phyloP scores from a whole-genome alignment of 2,329 filamentous ascomycete species.

The Ciborinia camelliae region DNA sequence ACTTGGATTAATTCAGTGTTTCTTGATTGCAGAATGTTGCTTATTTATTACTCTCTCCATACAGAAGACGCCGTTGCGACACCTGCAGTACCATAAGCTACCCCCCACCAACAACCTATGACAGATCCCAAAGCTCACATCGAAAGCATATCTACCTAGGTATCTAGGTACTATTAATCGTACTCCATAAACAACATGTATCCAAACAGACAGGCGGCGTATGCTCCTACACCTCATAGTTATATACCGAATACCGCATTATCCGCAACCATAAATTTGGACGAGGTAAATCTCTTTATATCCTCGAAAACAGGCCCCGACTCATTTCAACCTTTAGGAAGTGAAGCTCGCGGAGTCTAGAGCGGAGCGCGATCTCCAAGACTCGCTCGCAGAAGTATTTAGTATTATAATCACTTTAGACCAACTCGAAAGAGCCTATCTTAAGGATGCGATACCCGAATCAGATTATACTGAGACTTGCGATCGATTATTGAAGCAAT shows the following conservation, averaged over 20 bases:
- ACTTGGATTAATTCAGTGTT: neutral
- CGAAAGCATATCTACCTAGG: no score
- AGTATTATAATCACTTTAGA: slow-evolving; percentile 96
- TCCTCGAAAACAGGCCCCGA: neutral
- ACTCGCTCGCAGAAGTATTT: slow-evolving; percentile 95
- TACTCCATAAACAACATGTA: slow-evolving; percentile 32
- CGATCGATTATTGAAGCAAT: slow-evolving; percentile 89
- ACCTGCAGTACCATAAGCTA: no score
- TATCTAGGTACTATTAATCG: no score
- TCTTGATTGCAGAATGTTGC: neutral
- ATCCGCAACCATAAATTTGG: slow-evolving; percentile 86
- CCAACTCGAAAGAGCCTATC: slow-evolving; percentile 91
- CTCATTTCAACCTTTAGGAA: slow-evolving; percentile 55
- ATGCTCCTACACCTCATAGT: slow-evolving; percentile 49
- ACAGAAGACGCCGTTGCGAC: neutral
- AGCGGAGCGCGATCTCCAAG: slow-evolving; percentile 87
- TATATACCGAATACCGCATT: slow-evolving; percentile 83
- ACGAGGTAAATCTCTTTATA: slow-evolving; percentile 61
- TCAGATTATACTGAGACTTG: slow-evolving; percentile 95
- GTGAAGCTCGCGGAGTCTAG: slow-evolving; percentile 85
- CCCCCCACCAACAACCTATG: slow-evolving; percentile 8
- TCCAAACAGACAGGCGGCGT: slow-evolving; percentile 36
- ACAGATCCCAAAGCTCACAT: neutral
- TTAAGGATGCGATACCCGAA: slow-evolving; percentile 91
- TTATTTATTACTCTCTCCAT: no score